A percentile compares a stretch with the other conserved stretches of the same genome.
These are phyloP conservation scores for Kodamaea ohmeri DNA, from an alignment of 1,139 yeast genomes.

Conservation along the genomic window DNA sequence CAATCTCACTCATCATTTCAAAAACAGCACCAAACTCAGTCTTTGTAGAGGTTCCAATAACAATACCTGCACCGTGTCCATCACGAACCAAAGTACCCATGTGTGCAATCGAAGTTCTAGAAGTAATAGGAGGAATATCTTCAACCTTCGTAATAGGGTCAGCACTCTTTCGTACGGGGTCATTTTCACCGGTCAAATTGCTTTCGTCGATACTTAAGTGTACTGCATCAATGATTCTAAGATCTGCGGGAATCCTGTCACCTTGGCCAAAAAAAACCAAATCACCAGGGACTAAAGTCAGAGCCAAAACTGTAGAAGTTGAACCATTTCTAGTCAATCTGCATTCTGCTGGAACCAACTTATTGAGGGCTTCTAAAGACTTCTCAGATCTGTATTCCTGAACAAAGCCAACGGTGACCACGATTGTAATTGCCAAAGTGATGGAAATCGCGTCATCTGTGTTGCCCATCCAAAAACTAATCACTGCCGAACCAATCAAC, in stretches of 20 bases:
- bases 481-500: slow-evolving; percentile 80
- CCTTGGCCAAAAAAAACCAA: slow-evolving; percentile 85
- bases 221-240: slow-evolving; percentile 72
- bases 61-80: slow-evolving; percentile 90
- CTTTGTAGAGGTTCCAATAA: slow-evolving; percentile 81
- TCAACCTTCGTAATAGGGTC: slow-evolving; percentile 29
- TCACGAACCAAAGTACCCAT: slow-evolving; percentile 97
- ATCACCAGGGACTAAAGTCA: slow-evolving; percentile 90
- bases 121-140: slow-evolving; percentile 51
- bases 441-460: slow-evolving; percentile 90
- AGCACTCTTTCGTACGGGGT: slow-evolving; percentile 67
- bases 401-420: slow-evolving; percentile 92
- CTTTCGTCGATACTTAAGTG: slow-evolving; percentile 86
- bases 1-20: slow-evolving; percentile 90
- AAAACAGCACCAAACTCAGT: slow-evolving; percentile 89
- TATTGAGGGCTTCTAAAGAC: slow-evolving; percentile 85
- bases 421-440: slow-evolving; percentile 82
- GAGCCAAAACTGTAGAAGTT: slow-evolving; percentile 76
- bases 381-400: slow-evolving; percentile 95
- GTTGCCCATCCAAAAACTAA: slow-evolving; percentile 88
- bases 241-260: slow-evolving; percentile 93
- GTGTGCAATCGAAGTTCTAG: slow-evolving; percentile 74
- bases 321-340: slow-evolving; percentile 80
- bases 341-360: slow-evolving; percentile 91
- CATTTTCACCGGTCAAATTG: slow-evolving; percentile 90